Evolutionary conservation across 495 filamentous ascomycete species (phyloP).

Genomic region (Xylaria venustula): DNA sequence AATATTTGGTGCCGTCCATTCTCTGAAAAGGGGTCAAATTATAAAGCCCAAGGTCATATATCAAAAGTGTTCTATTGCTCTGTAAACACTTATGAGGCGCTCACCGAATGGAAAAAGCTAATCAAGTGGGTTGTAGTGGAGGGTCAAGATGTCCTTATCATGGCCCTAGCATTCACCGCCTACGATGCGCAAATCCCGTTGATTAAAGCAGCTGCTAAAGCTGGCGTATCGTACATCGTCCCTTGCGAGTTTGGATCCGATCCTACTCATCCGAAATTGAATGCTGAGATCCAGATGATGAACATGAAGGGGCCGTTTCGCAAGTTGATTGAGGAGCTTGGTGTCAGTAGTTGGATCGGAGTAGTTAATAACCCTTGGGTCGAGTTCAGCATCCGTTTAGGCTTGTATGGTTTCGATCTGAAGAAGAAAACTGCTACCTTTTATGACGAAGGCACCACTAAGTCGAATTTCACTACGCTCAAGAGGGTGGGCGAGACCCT

Average conservation of each 20-base stretch:
- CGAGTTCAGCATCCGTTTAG: slow-evolving; percentile 29
- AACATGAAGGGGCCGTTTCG: background rate
- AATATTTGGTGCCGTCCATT: background rate
- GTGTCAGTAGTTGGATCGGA: slow-evolving; percentile 37
- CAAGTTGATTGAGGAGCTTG: slow-evolving; percentile 8
- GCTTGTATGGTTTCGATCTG: slow-evolving; percentile 23
- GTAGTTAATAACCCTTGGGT: slow-evolving; percentile 41
- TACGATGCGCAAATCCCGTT: slow-evolving; percentile 29
- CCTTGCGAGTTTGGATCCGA: slow-evolving; percentile 55
- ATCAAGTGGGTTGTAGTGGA: background rate
- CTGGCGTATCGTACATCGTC: slow-evolving; percentile 55
- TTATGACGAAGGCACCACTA: slow-evolving; percentile 21
- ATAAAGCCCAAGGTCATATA: no score
- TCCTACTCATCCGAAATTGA: slow-evolving; percentile 10
- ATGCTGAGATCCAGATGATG: background rate
- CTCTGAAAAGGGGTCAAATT: background rate
- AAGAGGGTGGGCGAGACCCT: slow-evolving; percentile 32
- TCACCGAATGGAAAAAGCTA: background rate
- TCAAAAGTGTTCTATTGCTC: no score
- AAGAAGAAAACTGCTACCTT: slow-evolving; percentile 16
- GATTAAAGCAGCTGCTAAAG: slow-evolving; percentile 55
- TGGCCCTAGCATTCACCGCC: slow-evolving; percentile 40
- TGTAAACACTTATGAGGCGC: background rate
- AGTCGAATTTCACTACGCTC: slow-evolving; percentile 29
- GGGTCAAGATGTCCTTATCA: slow-evolving; percentile 52